Conservation (phyloP, 2,329 filamentous ascomycete species). For the Aspergillus arachidicola region DNA sequence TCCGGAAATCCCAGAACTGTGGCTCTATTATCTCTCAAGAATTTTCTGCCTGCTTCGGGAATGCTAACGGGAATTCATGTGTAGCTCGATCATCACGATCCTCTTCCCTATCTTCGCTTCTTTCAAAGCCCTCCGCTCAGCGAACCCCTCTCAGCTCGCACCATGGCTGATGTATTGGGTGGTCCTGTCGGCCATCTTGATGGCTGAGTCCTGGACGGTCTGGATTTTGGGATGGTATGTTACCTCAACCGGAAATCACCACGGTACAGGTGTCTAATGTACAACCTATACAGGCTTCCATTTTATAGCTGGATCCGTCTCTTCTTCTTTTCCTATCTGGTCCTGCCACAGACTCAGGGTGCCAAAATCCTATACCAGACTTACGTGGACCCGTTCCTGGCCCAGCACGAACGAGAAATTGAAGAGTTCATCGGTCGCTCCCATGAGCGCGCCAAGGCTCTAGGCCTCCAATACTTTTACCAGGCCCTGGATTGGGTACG, state of each 20-base stretch:
- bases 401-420: conserved; percentile 83
- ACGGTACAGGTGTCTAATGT: neutral
- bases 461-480: conserved; percentile 76
- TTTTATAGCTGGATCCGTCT: conserved; percentile 94
- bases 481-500: conserved; percentile 71
- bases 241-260: neutral
- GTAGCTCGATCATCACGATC: conserved; percentile 81
- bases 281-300: conserved; percentile 68
- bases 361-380: conserved; percentile 82
- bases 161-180: conserved; percentile 99
- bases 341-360: conserved; percentile 96
- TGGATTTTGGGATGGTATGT: conserved; percentile 82
- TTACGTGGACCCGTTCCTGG: conserved; percentile 84
- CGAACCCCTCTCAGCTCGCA: conserved; percentile 82
- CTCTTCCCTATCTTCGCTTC: conserved; percentile 95
- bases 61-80: conserved; percentile 18
- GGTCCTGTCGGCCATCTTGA: conserved; percentile 77
- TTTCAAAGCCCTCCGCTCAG: conserved; percentile 94
- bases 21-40: conserved; percentile 5
- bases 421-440: conserved; percentile 83
- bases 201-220: conserved; percentile 83
- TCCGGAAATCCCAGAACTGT: neutral
- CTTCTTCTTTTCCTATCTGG: conserved; percentile 85
- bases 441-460: conserved; percentile 75
- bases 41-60: neutral